phyloP scores from a whole-genome alignment of 495 filamentous ascomycete genomes.

The Penicillium antarcticum region DNA sequence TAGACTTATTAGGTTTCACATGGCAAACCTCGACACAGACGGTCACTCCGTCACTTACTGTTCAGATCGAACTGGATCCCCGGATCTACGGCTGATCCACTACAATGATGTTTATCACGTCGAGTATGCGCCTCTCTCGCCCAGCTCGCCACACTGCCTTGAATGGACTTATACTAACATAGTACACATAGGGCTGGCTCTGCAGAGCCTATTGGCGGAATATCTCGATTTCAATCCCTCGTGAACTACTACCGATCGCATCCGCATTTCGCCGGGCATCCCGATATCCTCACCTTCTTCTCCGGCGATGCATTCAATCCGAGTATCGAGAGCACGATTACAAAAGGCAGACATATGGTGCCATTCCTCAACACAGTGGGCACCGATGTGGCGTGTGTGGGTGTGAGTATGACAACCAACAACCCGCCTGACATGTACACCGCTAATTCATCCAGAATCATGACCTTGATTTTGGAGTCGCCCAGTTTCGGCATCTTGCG shows the following conservation, averaged over 20 bases:
- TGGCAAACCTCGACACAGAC: conserved; percentile 30
- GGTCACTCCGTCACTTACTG: conserved; percentile 50
- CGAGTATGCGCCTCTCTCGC: conserved; percentile 44
- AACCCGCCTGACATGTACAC: conserved; percentile 1
- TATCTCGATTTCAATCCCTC: conserved; percentile 75
- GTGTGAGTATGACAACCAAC: conserved; percentile 51
- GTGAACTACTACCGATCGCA: conserved; percentile 66
- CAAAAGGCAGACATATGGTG: conserved; percentile 88
- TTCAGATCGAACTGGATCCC: conserved; percentile 50
- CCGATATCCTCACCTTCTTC: conserved; percentile 74
- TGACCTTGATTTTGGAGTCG: conserved; percentile 89
- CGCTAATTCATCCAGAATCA: conserved; percentile 59
- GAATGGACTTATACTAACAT: background rate
- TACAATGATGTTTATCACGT: conserved; percentile 95
- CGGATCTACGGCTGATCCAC: conserved; percentile 77
- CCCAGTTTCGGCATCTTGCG: conserved; percentile 69
- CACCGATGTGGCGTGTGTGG: conserved; percentile 74
- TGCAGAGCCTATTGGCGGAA: conserved; percentile 76
- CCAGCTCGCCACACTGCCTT: background rate
- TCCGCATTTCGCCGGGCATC: conserved; percentile 54
- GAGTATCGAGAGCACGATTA: conserved; percentile 78
- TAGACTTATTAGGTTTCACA: conserved; percentile 9
- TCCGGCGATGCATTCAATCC: conserved; percentile 93
- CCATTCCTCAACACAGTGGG: conserved; percentile 76
- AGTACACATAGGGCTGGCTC: conserved; percentile 49